Evolutionary conservation across 176 grass and related monocot species (phyloP).

Genomic region (Cenchrus fungigraminus): DNA sequence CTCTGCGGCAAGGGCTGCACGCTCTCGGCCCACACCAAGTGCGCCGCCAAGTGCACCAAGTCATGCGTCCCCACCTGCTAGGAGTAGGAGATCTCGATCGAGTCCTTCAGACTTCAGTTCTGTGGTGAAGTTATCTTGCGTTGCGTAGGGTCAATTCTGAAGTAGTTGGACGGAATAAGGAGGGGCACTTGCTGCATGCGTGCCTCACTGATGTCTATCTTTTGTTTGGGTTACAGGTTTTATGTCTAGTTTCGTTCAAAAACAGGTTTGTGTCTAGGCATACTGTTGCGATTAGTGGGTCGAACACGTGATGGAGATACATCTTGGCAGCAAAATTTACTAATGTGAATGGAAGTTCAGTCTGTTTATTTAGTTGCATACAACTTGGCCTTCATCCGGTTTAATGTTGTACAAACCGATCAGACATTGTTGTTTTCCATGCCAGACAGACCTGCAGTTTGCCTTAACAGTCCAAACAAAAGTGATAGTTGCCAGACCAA

Average conservation of each 20-base stretch:
- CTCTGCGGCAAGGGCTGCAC: conserved; percentile 62
- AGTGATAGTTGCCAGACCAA: background rate
- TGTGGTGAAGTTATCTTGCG: background rate
- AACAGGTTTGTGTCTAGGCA: background rate
- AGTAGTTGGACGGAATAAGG: conserved; percentile 39
- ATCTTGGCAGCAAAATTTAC: background rate
- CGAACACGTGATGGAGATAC: no score
- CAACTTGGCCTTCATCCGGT: background rate
- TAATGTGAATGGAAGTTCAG: background rate
- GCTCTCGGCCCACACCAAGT: conserved; percentile 55
- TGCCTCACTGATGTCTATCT: background rate
- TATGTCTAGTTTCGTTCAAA: no score
- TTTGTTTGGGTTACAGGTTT: background rate
- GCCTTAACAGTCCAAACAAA: background rate
- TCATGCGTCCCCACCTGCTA: conserved; percentile 53
- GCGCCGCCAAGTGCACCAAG: conserved; percentile 67
- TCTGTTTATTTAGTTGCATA: background rate
- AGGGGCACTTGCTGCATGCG: background rate
- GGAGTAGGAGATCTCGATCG: background rate
- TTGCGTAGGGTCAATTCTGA: background rate
- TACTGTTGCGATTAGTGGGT: background rate
- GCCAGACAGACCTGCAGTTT: background rate
- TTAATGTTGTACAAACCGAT: background rate
- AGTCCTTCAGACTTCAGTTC: background rate
- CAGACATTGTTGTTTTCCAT: background rate